Evolutionary conservation across 805 yeast genomes (phyloP).

Genomic region (Priceomyces carsonii): DNA sequence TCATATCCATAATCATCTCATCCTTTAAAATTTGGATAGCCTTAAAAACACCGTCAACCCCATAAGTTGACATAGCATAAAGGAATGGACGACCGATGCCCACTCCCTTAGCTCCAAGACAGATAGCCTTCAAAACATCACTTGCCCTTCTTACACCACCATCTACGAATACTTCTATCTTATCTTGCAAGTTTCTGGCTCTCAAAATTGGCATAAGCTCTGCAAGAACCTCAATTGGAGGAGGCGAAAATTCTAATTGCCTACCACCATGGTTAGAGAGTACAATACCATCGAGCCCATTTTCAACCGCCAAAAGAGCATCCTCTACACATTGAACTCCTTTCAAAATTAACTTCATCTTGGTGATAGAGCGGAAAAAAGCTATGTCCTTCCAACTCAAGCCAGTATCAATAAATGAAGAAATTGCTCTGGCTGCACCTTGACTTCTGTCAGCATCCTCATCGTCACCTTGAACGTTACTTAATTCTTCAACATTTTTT

Average conservation of each 20-base stretch:
- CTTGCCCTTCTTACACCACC: conserved; percentile 81
- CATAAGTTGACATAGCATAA: conserved; percentile 79
- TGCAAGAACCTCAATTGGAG: conserved; percentile 62
- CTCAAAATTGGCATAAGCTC: conserved; percentile 51
- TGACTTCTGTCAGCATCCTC: conserved; percentile 63
- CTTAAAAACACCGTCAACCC: conserved; percentile 67
- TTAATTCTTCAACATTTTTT: conserved; percentile 49
- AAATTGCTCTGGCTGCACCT: conserved; percentile 86
- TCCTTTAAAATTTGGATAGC: conserved; percentile 63
- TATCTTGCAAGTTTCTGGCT: conserved; percentile 41
- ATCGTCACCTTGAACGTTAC: conserved; percentile 50
- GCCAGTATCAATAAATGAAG: conserved; percentile 66
- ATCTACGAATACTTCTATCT: conserved; percentile 66
- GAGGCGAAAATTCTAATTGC: conserved; percentile 61
- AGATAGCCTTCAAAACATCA: conserved; percentile 73
- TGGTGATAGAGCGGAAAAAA: conserved; percentile 42
- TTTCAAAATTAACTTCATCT: conserved; percentile 48
- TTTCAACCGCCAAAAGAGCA: conserved; percentile 55
- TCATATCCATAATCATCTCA: conserved; percentile 66
- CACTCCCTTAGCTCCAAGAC: conserved; percentile 74
- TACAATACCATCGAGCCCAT: conserved; percentile 63
- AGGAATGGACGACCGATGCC: conserved; percentile 78
- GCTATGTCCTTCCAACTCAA: conserved; percentile 39
- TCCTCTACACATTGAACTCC: conserved; percentile 73
- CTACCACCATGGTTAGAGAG: conserved; percentile 78